phyloP scores from a whole-genome alignment of 495 filamentous ascomycete genomes.

The Penicillium paxilli region DNA sequence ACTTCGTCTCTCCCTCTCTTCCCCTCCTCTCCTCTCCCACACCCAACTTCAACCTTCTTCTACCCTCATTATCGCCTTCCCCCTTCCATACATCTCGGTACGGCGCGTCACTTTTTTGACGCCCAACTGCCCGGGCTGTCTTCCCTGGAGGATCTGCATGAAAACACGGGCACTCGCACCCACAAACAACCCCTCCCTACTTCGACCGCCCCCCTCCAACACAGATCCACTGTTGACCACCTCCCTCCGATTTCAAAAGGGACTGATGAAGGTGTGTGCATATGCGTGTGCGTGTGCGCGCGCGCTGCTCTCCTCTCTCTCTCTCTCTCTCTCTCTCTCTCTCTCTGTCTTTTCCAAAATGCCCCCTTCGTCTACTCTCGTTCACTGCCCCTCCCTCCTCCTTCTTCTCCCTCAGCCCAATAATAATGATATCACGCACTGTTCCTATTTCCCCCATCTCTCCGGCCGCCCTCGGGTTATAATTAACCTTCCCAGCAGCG shows the following conservation, averaged over 20 bases:
- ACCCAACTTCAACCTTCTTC: not conserved
- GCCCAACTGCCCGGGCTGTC: slow-evolving; percentile 1
- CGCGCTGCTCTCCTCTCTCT: not conserved
- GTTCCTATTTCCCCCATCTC: slow-evolving; percentile 3
- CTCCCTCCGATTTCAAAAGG: slow-evolving; percentile 21
- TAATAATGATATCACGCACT: slow-evolving; percentile 28
- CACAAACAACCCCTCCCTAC: slow-evolving; percentile 19
- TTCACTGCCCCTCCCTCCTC: slow-evolving; percentile 2
- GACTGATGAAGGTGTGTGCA: slow-evolving; percentile 35
- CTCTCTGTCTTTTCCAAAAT: not conserved
- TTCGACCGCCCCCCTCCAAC: not conserved
- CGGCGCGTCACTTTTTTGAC: not conserved
- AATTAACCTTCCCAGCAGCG: slow-evolving; percentile 18
- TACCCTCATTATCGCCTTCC: not conserved
- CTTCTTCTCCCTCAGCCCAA: slow-evolving; percentile 10
- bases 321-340: slow-evolving; percentile 5
- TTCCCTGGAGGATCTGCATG: slow-evolving; percentile 22
- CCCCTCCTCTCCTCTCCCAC: slow-evolving; percentile 7
- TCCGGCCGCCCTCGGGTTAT: slow-evolving; percentile 8
- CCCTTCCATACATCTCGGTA: not conserved
- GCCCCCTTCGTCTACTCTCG: not conserved
- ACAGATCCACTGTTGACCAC: not conserved
- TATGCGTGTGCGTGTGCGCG: slow-evolving; percentile 7
- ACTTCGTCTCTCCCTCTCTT: slow-evolving; percentile 18
- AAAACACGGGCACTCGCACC: slow-evolving; percentile 7